Percentiles rank a stretch among this genome's conserved stretches.
Conservation (phyloP, 352 stramenopile species). For the Aphanomyces invadans region DNA sequence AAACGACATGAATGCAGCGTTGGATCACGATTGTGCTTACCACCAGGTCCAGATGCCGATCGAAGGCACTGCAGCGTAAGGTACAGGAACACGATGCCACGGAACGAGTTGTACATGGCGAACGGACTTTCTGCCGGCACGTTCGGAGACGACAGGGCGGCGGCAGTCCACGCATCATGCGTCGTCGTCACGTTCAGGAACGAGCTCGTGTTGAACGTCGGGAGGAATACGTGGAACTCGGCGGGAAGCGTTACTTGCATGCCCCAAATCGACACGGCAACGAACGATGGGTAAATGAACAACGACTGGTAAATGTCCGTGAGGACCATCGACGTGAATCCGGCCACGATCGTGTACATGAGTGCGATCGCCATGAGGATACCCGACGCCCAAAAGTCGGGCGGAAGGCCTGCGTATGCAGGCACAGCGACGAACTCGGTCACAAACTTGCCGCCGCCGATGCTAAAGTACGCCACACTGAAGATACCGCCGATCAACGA, state of each 20-base stretch:
- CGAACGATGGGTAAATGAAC: conserved; percentile 74
- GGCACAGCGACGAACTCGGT: conserved; percentile 63
- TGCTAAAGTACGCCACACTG: conserved; percentile 67
- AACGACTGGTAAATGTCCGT: conserved; percentile 77
- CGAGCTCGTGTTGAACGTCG: conserved; percentile 29
- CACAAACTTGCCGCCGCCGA: conserved; percentile 70
- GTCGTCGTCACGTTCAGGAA: conserved; percentile 50
- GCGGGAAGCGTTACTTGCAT: conserved; percentile 46
- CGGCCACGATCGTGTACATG: conserved; percentile 61
- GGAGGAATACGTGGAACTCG: conserved; percentile 54
- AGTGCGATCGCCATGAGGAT: conserved; percentile 60
- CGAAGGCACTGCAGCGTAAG: conserved; percentile 57
- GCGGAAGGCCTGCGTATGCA: conserved; percentile 43
- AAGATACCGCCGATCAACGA: conserved; percentile 56
- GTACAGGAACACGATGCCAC: conserved; percentile 48
- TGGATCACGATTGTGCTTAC: too few relatives aligned
- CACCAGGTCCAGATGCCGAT: conserved; percentile 55
- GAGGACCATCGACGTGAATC: conserved; percentile 70
- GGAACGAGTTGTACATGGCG: conserved; percentile 71
- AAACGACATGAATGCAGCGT: too few relatives aligned
- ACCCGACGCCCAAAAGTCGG: conserved; percentile 61
- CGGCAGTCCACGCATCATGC: conserved; percentile 41
- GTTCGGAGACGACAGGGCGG: conserved; percentile 30
- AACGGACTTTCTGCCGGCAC: conserved; percentile 45
- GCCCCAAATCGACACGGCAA: conserved; percentile 51